phyloP scores from a whole-genome alignment of 2,329 filamentous ascomycete genomes.

The Dactylonectria macrodidyma region DNA sequence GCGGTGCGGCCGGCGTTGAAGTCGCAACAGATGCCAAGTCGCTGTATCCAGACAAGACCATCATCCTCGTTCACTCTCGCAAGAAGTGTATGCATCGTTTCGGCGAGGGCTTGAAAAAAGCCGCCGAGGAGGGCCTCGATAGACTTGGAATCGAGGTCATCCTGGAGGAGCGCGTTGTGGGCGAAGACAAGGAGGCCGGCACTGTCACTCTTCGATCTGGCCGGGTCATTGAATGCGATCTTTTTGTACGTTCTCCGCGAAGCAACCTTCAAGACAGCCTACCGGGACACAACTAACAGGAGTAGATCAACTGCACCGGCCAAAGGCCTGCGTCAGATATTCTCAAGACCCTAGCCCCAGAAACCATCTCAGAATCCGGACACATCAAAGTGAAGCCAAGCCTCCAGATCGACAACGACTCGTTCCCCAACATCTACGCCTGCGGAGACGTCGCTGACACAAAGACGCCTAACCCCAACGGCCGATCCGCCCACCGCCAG shows the following conservation, averaged over 20 bases:
- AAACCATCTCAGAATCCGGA: constrained; percentile 61
- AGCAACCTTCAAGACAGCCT: not conserved
- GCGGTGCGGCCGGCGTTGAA: constrained; percentile 74
- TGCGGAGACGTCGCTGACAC: constrained; percentile 76
- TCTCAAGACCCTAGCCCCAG: constrained; percentile 59
- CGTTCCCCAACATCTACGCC: constrained; percentile 69
- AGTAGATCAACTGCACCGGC: constrained; percentile 71
- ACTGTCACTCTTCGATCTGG: constrained; percentile 63
- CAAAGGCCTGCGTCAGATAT: constrained; percentile 70
- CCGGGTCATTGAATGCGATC: constrained; percentile 63
- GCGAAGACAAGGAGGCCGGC: constrained; percentile 53
- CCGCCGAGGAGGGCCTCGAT: constrained; percentile 58
- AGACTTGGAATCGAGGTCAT: constrained; percentile 65
- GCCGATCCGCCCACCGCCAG: constrained; percentile 68
- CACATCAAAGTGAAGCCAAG: constrained; percentile 69
- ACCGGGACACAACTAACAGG: not conserved
- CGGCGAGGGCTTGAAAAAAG: constrained; percentile 58
- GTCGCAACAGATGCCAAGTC: constrained; percentile 72
- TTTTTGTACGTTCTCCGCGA: constrained; percentile 56
- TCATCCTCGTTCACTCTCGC: constrained; percentile 72
- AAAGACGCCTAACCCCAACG: constrained; percentile 64
- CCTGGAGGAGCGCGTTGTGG: constrained; percentile 64
- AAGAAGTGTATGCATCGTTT: constrained; percentile 67
- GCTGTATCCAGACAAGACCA: constrained; percentile 68
- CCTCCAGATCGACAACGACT: constrained; percentile 67